phyloP scores from a whole-genome alignment of 2,329 filamentous ascomycete genomes.

The Alternaria sp. region DNA sequence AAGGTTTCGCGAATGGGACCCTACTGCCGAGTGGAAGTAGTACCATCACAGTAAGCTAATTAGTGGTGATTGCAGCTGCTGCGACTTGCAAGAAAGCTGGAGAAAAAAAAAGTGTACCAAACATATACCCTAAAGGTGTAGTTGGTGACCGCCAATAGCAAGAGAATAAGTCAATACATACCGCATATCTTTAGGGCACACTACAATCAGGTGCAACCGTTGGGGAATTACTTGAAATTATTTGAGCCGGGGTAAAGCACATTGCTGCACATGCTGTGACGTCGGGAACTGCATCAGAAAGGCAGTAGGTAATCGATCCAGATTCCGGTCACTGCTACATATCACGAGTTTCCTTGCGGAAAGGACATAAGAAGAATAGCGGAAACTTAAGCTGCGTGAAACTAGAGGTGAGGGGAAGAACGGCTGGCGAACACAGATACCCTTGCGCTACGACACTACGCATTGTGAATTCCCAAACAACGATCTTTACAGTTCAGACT shows the following conservation, averaged over 20 bases:
- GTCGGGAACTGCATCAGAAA: not conserved
- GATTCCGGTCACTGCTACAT: not conserved
- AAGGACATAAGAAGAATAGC: not conserved
- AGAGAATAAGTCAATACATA: not conserved
- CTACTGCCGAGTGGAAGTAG: conserved; percentile 17
- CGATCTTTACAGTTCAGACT: not conserved
- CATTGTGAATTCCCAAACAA: not conserved
- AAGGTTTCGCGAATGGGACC: conserved; percentile 14
- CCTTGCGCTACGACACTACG: not conserved
- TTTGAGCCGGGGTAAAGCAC: not conserved
- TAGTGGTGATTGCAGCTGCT: not conserved
- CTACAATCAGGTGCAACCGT: not conserved
- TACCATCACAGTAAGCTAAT: conserved; percentile 15
- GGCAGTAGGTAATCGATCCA: not conserved
- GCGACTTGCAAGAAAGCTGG: not conserved
- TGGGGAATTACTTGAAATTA: not conserved
- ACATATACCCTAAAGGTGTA: not conserved
- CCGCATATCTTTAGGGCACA: not conserved
- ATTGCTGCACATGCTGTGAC: not conserved
- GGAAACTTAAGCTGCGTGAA: not conserved
- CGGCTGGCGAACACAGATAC: not conserved
- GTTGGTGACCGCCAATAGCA: not conserved
- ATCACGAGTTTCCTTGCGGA: not conserved
- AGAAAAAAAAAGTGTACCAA: not conserved
- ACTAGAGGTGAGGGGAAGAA: not conserved